Evolutionary conservation across 2,329 filamentous ascomycete genomes (phyloP).

Genomic region (Alternaria novae-zelandiae): DNA sequence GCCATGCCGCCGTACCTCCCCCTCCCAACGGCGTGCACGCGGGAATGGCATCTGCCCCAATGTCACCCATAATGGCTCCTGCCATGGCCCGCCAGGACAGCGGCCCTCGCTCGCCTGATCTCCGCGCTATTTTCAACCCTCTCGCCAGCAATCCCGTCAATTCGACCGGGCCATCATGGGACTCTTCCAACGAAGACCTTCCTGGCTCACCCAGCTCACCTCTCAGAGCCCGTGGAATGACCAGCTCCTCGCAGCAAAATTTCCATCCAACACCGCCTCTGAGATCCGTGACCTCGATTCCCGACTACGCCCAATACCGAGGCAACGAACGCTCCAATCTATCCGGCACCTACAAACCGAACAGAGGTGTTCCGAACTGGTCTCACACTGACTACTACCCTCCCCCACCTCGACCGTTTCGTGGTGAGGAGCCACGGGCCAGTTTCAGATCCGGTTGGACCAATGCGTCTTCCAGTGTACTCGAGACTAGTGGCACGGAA

Average conservation of each 20-base stretch:
- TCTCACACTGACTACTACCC: conserved; percentile 43
- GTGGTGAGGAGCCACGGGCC: conserved; percentile 56
- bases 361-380: conserved; percentile 46
- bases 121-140: conserved; percentile 42
- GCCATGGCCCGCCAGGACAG: conserved; percentile 33
- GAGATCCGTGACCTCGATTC: conserved; percentile 47
- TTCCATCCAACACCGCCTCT: conserved; percentile 37
- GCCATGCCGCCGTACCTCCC: conserved; percentile 40
- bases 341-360: conserved; percentile 46
- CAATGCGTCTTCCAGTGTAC: conserved; percentile 62
- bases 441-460: conserved; percentile 68
- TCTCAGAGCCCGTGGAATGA: conserved; percentile 40
- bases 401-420: conserved; percentile 36
- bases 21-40: conserved; percentile 34
- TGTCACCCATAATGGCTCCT: conserved; percentile 37
- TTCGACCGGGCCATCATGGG: conserved; percentile 31
- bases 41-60: conserved; percentile 22
- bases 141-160: conserved; percentile 45
- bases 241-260: conserved; percentile 39
- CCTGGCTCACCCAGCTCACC: conserved; percentile 17
- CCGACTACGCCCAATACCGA: conserved; percentile 43
- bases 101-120: conserved; percentile 37
- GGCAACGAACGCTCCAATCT: conserved; percentile 36
- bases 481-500: conserved; percentile 71
- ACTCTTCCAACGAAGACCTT: conserved; percentile 30